Evolutionary conservation across 768 basidiomycete species (phyloP), one percentile per base, ranked within the genome.

Genomic region (Mycena amicta): DNA sequence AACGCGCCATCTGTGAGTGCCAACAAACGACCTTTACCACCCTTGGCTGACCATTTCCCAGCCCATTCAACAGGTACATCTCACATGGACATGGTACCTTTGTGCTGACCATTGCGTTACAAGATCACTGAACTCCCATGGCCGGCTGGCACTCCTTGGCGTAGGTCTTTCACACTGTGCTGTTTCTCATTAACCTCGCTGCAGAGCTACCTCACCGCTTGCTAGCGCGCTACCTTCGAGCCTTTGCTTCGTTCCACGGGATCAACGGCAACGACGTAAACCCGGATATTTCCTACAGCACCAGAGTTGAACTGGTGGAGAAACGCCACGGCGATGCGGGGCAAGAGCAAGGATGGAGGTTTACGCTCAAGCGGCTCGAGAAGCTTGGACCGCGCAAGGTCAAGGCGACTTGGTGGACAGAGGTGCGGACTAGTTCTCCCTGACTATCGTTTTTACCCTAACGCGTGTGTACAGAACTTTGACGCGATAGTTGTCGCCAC

Each of bases 321-420:
- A 73, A 75, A 46, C 39, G 63, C 6, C n/a, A 57, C 20, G 57
- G 65, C 53, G 46, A 49, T 25, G 29, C 40, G 4, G 61, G 60
- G 2, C 27, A 54, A 12, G 57, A 64, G 20, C 63, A 61, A 23
- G 68, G 65, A 13, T 63, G 61, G 63, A 55, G 52, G 23, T 52
- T 64, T 20, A 56, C 47, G 47, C 47, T 49, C 53, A 57, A 52
- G 31, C 50, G 31, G 11, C 50, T 52, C 5, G 50, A 52, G 22
- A 13, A 57, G 29, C 63, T 57, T 2, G 67, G 54, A 3, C 29
- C 23, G 0, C 56, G 66, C 43, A 63, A 58, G 0, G 67, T 68
- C 27, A 68, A 66, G 18, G 75, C 74, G 1, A 74, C 71, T 8
- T 80, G 75, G 76, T 69, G 63, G 53, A 70, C 70, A n/a, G 69